These are phyloP conservation scores for Heimioporus sp. DNA, from an alignment of 768 basidiomycete species.

Conservation along the genomic window DNA sequence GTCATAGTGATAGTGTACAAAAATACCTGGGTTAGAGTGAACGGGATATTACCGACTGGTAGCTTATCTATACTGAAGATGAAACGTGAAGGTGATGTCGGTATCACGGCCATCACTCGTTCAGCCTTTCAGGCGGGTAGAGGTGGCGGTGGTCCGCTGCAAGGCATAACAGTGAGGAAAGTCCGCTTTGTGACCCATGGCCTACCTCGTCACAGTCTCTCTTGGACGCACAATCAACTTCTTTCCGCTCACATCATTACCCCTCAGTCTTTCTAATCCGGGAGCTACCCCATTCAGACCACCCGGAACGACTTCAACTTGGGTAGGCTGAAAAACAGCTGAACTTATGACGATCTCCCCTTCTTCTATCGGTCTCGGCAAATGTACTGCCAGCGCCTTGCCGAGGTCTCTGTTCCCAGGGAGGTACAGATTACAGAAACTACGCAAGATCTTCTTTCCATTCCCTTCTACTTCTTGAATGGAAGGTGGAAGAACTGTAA, in stretches of 20 bases:
- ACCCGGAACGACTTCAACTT: constrained; percentile 30
- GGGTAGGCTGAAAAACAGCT: constrained; percentile 12
- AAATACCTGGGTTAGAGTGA: too few relatives aligned
- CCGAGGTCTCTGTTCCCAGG: constrained; percentile 13
- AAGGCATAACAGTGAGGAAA: too few relatives aligned
- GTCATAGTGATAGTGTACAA: too few relatives aligned
- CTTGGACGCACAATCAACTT: constrained; percentile 27
- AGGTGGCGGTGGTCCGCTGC: too few relatives aligned
- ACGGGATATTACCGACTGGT: too few relatives aligned
- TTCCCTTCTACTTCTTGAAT: constrained; percentile 15
- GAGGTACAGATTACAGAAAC: constrained; percentile 9
- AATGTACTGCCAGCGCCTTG: constrained; percentile 6
- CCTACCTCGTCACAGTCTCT: constrained; percentile 23
- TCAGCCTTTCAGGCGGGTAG: too few relatives aligned
- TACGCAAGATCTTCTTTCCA: constrained; percentile 13
- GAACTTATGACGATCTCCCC: constrained; percentile 17
- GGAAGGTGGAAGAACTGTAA: constrained; percentile 1
- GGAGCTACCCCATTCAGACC: constrained; percentile 35
- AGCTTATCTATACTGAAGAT: too few relatives aligned
- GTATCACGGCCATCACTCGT: too few relatives aligned
- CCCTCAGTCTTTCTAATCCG: constrained; percentile 34
- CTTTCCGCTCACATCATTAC: constrained; percentile 37
- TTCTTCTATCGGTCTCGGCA: constrained; percentile 9
- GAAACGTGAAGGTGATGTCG: too few relatives aligned
- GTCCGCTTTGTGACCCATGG: too few relatives aligned